Conservation (phyloP, 2,329 filamentous ascomycete genomes). For the Elsinoe necatrix region DNA sequence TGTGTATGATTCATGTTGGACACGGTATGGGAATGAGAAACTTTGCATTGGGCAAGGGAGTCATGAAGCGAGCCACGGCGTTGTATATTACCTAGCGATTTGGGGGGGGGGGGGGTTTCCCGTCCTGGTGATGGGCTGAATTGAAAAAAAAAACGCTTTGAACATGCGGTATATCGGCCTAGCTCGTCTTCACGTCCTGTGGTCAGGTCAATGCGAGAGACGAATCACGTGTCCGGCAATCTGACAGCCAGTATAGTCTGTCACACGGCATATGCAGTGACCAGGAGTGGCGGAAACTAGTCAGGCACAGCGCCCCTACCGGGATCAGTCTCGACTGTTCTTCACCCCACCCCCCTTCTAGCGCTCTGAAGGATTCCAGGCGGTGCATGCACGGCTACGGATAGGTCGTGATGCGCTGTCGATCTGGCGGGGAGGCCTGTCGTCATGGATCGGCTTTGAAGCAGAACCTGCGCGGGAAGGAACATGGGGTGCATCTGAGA, state of each 20-base stretch:
- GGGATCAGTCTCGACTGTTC: background rate
- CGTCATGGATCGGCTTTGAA: background rate
- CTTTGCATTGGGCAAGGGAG: background rate
- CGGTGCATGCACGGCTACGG: background rate
- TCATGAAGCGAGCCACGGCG: background rate
- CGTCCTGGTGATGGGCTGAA: slow-evolving; percentile 9
- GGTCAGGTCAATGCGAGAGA: too few relatives aligned
- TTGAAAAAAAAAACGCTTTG: background rate
- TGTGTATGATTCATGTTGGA: background rate
- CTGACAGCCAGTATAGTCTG: too few relatives aligned
- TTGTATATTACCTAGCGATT: slow-evolving; percentile 4
- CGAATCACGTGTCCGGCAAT: too few relatives aligned
- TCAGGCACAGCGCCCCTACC: background rate
- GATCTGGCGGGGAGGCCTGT: background rate
- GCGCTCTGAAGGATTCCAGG: background rate
- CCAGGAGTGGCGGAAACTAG: background rate
- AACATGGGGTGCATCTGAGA: background rate
- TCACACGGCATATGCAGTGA: too few relatives aligned
- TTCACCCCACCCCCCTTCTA: background rate
- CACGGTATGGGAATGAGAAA: background rate
- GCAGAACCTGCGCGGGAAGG: background rate
- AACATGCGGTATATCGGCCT: background rate
- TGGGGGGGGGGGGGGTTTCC: background rate
- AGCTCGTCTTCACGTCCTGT: too few relatives aligned
- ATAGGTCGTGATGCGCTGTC: background rate